These are phyloP conservation scores for Zopfia rhizophila DNA, from an alignment of 2,329 filamentous ascomycete genomes.

Conservation along the genomic window DNA sequence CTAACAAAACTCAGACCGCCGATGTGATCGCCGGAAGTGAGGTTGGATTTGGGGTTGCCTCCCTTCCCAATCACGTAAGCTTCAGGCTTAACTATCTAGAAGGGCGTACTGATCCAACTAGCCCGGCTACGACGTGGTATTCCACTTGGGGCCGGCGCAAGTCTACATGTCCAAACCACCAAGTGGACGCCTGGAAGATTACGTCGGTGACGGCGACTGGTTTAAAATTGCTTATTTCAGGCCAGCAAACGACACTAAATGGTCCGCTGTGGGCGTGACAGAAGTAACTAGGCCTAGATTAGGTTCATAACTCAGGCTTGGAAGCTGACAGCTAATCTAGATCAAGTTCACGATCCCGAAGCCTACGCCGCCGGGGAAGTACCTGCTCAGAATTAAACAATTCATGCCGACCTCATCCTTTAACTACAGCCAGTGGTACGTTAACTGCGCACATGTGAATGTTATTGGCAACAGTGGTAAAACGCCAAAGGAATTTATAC, in stretches of 20 bases:
- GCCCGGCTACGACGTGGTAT: constrained; percentile 8
- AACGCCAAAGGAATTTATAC: no score
- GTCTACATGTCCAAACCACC: constrained; percentile 20
- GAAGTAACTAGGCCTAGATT: no score
- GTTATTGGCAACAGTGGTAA: no score
- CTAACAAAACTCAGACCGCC: constrained; percentile 13
- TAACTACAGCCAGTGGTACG: constrained; percentile 24
- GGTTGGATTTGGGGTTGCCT: constrained; percentile 14
- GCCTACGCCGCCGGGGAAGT: constrained; percentile 26
- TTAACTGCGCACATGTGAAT: constrained; percentile 28
- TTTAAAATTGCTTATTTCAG: constrained; percentile 26
- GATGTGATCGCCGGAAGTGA: constrained; percentile 15
- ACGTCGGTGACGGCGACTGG: constrained; percentile 23
- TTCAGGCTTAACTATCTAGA: no score
- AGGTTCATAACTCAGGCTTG: no score
- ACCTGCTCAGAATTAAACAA: constrained; percentile 26
- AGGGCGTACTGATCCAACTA: no score
- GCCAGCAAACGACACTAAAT: constrained; percentile 3
- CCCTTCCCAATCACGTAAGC: no score
- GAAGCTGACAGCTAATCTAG: constrained; percentile 15
- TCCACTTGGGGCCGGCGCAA: constrained; percentile 17
- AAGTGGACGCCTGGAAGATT: constrained; percentile 6
- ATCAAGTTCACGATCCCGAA: constrained; percentile 31
- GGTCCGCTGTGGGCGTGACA: no score
- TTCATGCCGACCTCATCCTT: constrained; percentile 15